Evolutionary conservation across 208 protist species (phyloP).

Genomic region (Crithidia fasciculata): DNA sequence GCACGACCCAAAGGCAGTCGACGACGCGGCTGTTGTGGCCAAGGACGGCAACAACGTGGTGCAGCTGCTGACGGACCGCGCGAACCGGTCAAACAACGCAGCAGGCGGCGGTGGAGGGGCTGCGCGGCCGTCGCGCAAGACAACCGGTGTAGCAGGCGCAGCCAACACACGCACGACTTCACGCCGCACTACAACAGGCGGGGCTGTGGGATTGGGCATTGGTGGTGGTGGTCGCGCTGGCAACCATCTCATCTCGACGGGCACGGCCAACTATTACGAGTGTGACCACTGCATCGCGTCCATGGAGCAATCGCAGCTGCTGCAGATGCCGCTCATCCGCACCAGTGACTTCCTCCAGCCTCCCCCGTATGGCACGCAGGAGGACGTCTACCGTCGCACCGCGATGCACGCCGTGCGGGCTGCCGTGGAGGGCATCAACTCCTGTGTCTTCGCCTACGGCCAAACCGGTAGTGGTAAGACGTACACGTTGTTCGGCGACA

Average conservation of each 20-base stretch:
- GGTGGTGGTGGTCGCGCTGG: neutral
- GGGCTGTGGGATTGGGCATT: neutral
- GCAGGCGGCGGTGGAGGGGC: neutral
- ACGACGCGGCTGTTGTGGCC: conserved; percentile 53
- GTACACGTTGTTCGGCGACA: conserved; percentile 86
- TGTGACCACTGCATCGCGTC: conserved; percentile 66
- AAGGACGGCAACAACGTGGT: conserved; percentile 70
- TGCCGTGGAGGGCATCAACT: conserved; percentile 87
- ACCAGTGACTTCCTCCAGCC: conserved; percentile 73
- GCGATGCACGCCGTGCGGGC: conserved; percentile 73
- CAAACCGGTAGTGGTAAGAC: conserved; percentile 90
- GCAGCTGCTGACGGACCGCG: conserved; percentile 58
- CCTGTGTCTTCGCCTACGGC: conserved; percentile 88
- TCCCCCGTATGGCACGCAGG: conserved; percentile 68
- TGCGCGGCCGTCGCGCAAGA: conserved; percentile 30
- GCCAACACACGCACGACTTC: conserved; percentile 21
- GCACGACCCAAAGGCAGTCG: conserved; percentile 69
- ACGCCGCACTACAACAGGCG: conserved; percentile 20
- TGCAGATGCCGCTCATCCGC: conserved; percentile 70
- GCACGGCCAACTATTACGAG: conserved; percentile 74
- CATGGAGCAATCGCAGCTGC: conserved; percentile 59
- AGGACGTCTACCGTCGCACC: conserved; percentile 74
- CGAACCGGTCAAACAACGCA: neutral
- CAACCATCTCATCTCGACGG: conserved; percentile 43
- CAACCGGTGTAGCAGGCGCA: conserved; percentile 17